Evolutionary conservation across 2,329 filamentous ascomycete genomes (phyloP), one percentile per base, ranked within the genome.

Genomic region (Mycosphaerella arachidis): DNA sequence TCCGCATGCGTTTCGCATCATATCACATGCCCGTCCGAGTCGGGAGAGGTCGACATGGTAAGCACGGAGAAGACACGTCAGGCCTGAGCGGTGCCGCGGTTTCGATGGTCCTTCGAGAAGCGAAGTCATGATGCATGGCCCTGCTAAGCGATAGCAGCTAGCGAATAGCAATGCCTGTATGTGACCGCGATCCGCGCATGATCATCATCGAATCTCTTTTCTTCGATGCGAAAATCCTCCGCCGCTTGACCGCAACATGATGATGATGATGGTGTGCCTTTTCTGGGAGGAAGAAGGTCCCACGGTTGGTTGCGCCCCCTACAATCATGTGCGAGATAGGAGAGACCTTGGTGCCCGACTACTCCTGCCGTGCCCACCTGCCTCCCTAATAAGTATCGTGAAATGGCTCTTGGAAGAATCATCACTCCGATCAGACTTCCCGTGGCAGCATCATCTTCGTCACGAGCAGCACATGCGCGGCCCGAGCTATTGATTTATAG

Each of bases 281-380:
- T 18, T 27, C n/a, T 53, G 20, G n/a, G 10, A 43, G 10, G 20
- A n/a, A 29, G 27, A n/a, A 27, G 4, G 29, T 12, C n/a, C n/a
- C n/a, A n/a, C 4, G 27, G 20, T 12, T 6, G 18, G 48, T 10
- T 29, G 29, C 20, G 20, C 7, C 9, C 6, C 18, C 29, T 13
- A 3, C 12, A 16, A 18, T 35, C 18, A 31, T 46, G 53, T 27
- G 40, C 7, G 53, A 31, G 53, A 43, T 40, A 55, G 53, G 53
- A 55, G 53, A 55, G 7, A n/a, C 53, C 40, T 48, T 55, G 53
- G 40, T 55, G 37, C 37, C 40, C 53, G 27, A 48, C 27, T n/a
- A 6, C 48, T 33, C 48, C 48, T 48, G 20, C 20, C 29, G 20
- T 48, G 46, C 46, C 46, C 9, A 27, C 46, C 18, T 50, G 29